Base-by-base conservation (phyloP, 2,329 filamentous ascomycete genomes). In the Coniella vitis region DNA sequence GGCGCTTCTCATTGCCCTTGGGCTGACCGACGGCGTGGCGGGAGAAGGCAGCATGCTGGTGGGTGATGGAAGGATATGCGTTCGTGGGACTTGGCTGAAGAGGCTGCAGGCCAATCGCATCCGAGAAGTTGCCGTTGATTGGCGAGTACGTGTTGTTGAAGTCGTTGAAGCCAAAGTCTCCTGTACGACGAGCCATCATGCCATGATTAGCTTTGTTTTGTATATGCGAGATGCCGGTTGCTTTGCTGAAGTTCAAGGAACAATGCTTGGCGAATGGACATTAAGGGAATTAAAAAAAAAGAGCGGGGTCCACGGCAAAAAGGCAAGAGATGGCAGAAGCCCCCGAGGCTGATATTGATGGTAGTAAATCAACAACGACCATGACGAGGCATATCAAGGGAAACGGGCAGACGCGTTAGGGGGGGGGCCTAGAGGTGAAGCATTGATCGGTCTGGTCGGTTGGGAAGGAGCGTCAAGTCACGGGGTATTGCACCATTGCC, bases 401-500 rank as follows among this genome's bases (percentile, higher is more conserved):
- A 39, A 32, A 40, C 42, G 34, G 19, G 32, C 20, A 29, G 34
- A 21, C 21, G 25, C 20, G 20, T 19, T 10, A 22, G 25, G 38
- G 39, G 47, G 9, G 25, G 37, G 22, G 8, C 7, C 31, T n/a
- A 21, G 13, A 20, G 50, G 19, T 46, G 47, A 46, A 25, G 29
- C 35, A 50, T 35, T 39, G 41, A 46, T 51, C 47, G 48, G 40
- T 35, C 25, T 51, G 40, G 48, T 42, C 47, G 48, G 47, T 47
- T 47, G 29, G 38, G 39, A 36, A 21, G 31, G 34, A 19, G 29
- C 25, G 37, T 37, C 52, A 69, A 67, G 71, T 80, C 77, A 79
- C 76, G 76, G 70, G 76, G 65, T 75, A 81, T 81, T 72, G 75
- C 78, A 75, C 72, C 75, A 81, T 81, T 70, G 65, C 58, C 62